Percentiles rank a stretch among this genome's conserved stretches.
Evolutionary conservation across 257 asterid genomes (phyloP).

Genomic region (Ligustrum vulgare): DNA sequence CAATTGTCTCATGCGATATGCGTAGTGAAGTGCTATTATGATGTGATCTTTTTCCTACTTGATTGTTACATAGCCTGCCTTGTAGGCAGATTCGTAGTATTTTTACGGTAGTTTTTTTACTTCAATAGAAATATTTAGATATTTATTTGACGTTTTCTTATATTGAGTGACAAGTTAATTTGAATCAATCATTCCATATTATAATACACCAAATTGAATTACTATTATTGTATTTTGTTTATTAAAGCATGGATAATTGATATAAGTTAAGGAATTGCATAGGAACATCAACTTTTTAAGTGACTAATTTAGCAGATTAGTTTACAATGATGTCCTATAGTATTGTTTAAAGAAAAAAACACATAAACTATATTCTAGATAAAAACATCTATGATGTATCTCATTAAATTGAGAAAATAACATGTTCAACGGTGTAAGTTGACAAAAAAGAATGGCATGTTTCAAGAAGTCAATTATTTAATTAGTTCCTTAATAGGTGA

Average conservation of each 20-base stretch:
- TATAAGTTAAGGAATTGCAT: too few species aligned
- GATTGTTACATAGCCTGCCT: too few species aligned
- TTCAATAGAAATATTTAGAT: background rate
- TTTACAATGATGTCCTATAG: too few species aligned
- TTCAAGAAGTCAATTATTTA: background rate
- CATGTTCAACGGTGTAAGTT: background rate
- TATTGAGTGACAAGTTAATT: background rate
- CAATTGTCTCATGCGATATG: too few species aligned
- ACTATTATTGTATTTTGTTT: background rate
- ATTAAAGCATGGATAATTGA: background rate
- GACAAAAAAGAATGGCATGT: background rate
- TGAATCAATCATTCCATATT: too few species aligned
- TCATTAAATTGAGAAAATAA: background rate
- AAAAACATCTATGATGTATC: background rate
- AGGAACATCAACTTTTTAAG: background rate
- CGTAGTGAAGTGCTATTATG: too few species aligned
- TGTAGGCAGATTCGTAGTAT: too few species aligned
- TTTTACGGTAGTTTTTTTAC: background rate
- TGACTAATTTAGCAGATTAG: background rate
- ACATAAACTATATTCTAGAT: too few species aligned
- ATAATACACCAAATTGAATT: background rate
- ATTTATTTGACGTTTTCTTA: too few species aligned
- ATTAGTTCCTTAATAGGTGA: background rate
- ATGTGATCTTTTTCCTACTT: too few species aligned
- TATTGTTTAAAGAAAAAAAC: background rate